Conservation (phyloP, 1,139 yeast species). For the Diutina catenulata region DNA sequence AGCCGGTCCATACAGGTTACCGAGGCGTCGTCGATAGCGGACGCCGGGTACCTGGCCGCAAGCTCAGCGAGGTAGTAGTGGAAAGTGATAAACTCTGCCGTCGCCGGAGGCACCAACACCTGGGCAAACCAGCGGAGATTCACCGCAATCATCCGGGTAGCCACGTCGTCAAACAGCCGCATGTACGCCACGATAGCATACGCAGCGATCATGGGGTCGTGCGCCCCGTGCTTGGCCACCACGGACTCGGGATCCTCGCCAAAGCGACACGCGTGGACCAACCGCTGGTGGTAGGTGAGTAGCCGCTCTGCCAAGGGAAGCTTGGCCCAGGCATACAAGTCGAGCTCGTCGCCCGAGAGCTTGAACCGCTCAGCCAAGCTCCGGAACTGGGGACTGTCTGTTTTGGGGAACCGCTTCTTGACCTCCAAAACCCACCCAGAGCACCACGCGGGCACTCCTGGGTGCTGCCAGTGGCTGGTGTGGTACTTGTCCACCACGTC, state of each 20-base stretch:
- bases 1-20: slow-evolving; percentile 9
- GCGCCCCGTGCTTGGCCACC: neutral
- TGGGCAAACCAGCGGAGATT: neutral
- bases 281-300: neutral
- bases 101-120: slow-evolving; percentile 13
- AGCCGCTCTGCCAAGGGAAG: neutral
- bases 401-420: slow-evolving; percentile 8
- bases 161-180: neutral
- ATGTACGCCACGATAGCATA: slow-evolving; percentile 2
- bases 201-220: neutral
- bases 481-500: slow-evolving; percentile 8
- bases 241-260: neutral
- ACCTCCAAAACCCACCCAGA: slow-evolving; percentile 7
- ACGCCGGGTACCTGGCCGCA: neutral
- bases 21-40: slow-evolving; percentile 1
- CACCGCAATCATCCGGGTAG: neutral
- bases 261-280: neutral
- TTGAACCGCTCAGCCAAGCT: slow-evolving; percentile 13
- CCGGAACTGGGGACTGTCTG: slow-evolving; percentile 5
- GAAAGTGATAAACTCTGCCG: slow-evolving; percentile 13
- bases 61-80: slow-evolving; percentile 14
- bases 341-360: slow-evolving; percentile 19
- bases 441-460: neutral
- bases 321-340: slow-evolving; percentile 11
- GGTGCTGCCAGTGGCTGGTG: slow-evolving; percentile 4